These are phyloP conservation scores for Yamadazyma ubonensis DNA, from an alignment of 805 yeast genomes.

Conservation along the genomic window DNA sequence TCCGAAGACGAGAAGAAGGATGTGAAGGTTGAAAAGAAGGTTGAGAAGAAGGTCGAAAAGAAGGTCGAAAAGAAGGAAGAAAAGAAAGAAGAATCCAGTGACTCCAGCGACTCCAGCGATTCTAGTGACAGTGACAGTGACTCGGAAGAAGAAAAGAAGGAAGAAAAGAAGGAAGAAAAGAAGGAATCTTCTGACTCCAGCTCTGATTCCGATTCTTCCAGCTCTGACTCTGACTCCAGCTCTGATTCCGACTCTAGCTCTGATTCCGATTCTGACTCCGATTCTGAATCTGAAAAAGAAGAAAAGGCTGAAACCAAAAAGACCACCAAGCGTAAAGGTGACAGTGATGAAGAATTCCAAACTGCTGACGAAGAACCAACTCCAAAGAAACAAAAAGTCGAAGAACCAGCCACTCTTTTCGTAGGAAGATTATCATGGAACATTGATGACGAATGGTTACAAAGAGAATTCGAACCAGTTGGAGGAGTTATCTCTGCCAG, in stretches of 20 bases:
- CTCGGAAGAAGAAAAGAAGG: slow-evolving; percentile 14
- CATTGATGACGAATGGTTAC: slow-evolving; percentile 92
- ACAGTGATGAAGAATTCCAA: slow-evolving; percentile 39
- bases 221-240: slow-evolving; percentile 19
- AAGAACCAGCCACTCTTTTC: slow-evolving; percentile 84
- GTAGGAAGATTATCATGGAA: slow-evolving; percentile 98
- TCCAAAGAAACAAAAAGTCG: slow-evolving; percentile 55
- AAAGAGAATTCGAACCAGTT: slow-evolving; percentile 73
- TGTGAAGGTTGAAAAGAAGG: slow-evolving; percentile 15
- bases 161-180: slow-evolving; percentile 11
- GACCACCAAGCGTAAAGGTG: slow-evolving; percentile 34
- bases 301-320: slow-evolving; percentile 23
- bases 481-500: slow-evolving; percentile 89
- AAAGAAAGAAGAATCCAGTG: slow-evolving; percentile 20
- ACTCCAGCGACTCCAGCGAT: slow-evolving; percentile 21
- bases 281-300: slow-evolving; percentile 24
- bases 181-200: slow-evolving; percentile 3
- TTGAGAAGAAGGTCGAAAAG: slow-evolving; percentile 25
- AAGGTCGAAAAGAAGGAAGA: slow-evolving; percentile 27
- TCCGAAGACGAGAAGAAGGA: slow-evolving; percentile 5
- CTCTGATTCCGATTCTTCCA: slow-evolving; percentile 7
- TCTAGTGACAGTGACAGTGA: slow-evolving; percentile 30
- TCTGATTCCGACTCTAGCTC: slow-evolving; percentile 3
- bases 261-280: slow-evolving; percentile 15
- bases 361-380: slow-evolving; percentile 32